Percentiles rank a stretch among this genome's conserved stretches.
phyloP scores from a whole-genome alignment of 1,284 basidiomycete genomes.

The Gomphus sp. region DNA sequence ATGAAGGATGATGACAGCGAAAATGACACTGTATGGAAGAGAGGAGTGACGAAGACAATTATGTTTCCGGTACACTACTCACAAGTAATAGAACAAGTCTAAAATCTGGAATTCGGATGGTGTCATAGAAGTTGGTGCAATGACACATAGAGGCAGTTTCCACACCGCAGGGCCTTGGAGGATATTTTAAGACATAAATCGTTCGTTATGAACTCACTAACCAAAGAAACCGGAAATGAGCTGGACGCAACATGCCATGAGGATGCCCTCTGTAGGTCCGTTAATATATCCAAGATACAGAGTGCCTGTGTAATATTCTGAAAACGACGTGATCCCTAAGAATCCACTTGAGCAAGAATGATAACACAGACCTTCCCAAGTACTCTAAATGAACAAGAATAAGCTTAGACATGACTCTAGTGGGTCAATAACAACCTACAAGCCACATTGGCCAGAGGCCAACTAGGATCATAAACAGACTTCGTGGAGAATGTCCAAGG shows the following conservation, averaged over 20 bases:
- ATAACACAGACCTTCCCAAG: constrained; percentile 16
- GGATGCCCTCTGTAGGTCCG: constrained; percentile 17
- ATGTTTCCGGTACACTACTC: background rate
- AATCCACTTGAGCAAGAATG: background rate
- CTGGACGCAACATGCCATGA: constrained; percentile 16
- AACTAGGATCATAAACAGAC: constrained; percentile 13
- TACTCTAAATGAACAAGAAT: constrained; percentile 11
- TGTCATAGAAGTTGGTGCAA: background rate
- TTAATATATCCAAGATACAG: constrained; percentile 18
- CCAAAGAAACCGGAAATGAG: constrained; percentile 16
- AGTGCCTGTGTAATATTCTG: constrained; percentile 18
- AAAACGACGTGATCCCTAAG: background rate
- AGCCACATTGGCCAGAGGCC: constrained; percentile 17
- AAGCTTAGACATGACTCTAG: background rate
- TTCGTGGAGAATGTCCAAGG: constrained; percentile 13
- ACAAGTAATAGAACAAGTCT: constrained; percentile 2
- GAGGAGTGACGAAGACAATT: background rate
- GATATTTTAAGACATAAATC: background rate
- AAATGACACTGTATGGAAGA: constrained; percentile 10
- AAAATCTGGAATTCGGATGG: background rate
- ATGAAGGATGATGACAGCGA: constrained; percentile 14
- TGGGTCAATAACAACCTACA: constrained; percentile 9
- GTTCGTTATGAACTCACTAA: constrained; percentile 2
- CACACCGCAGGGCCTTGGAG: background rate
- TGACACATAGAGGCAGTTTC: background rate